These are phyloP conservation scores for Amanita phalloides DNA, from an alignment of 768 basidiomycete species.

Conservation along the genomic window DNA sequence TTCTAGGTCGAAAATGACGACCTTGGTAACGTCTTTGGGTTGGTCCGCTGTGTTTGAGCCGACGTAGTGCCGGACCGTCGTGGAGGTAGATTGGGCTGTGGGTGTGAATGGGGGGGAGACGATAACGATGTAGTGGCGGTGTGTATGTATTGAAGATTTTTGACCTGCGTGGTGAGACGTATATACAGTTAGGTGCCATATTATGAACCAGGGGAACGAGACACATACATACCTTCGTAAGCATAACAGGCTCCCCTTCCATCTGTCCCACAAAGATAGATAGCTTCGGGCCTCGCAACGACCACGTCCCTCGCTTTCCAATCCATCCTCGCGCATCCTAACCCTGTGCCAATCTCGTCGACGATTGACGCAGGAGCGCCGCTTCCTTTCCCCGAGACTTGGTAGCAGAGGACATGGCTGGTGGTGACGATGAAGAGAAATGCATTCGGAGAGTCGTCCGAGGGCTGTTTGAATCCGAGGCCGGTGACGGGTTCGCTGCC, in stretches of 20 bases:
- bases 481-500: constrained; percentile 77
- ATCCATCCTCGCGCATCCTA: constrained; percentile 82
- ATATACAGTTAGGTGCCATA: not conserved
- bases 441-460: constrained; percentile 29
- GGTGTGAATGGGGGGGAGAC: constrained; percentile 79
- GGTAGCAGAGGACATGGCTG: constrained; percentile 67
- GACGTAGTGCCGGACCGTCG: constrained; percentile 68
- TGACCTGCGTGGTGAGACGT: constrained; percentile 30
- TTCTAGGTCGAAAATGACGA: constrained; percentile 84
- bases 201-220: not conserved
- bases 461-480: constrained; percentile 73
- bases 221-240: constrained; percentile 54
- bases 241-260: constrained; percentile 81
- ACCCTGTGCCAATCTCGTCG: constrained; percentile 76
- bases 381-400: constrained; percentile 60
- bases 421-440: constrained; percentile 86
- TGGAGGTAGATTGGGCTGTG: constrained; percentile 50
- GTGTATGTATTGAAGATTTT: constrained; percentile 69
- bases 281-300: constrained; percentile 84
- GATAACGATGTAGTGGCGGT: constrained; percentile 80
- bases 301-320: constrained; percentile 64
- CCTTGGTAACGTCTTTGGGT: constrained; percentile 53
- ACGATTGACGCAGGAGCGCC: constrained; percentile 58
- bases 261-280: constrained; percentile 76
- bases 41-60: constrained; percentile 34